Percentiles rank a stretch among this genome's conserved stretches.
Evolutionary conservation across 2,329 filamentous ascomycete genomes (phyloP).

Genomic region (Parafenestella ontariensis): DNA sequence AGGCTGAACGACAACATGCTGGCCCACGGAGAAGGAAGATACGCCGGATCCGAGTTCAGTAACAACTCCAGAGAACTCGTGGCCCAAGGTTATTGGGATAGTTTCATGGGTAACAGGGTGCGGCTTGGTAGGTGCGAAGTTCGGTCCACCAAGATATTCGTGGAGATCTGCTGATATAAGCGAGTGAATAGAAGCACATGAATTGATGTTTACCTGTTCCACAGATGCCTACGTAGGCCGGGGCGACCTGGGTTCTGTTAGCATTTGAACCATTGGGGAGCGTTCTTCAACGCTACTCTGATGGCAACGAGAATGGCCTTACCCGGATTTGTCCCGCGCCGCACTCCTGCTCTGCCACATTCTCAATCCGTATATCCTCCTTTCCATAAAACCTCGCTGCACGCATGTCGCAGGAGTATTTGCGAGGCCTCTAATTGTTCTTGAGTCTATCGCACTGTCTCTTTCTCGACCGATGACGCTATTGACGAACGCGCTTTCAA

Average conservation of each 20-base stretch:
- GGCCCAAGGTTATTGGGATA: conserved; percentile 67
- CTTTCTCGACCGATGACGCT: conserved; percentile 28
- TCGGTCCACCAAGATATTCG: conserved; percentile 60
- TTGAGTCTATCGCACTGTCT: conserved; percentile 1
- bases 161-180: conserved; percentile 51
- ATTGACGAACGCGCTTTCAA: conserved; percentile 42
- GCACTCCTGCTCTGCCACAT: conserved; percentile 57
- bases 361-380: conserved; percentile 62
- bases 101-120: conserved; percentile 65
- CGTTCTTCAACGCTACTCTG: neutral
- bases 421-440: conserved; percentile 6
- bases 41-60: conserved; percentile 64
- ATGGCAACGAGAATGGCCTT: conserved; percentile 1
- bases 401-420: conserved; percentile 51
- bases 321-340: conserved; percentile 59
- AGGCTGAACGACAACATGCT: conserved; percentile 66
- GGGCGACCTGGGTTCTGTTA: conserved; percentile 46
- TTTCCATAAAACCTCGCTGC: conserved; percentile 64
- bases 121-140: conserved; percentile 58
- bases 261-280: neutral
- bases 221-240: conserved; percentile 62
- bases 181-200: neutral
- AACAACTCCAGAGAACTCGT: conserved; percentile 69
- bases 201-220: conserved; percentile 41
- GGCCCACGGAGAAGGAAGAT: conserved; percentile 58